Conservation (phyloP, 345 rosid species). For the Camelina neglecta region DNA sequence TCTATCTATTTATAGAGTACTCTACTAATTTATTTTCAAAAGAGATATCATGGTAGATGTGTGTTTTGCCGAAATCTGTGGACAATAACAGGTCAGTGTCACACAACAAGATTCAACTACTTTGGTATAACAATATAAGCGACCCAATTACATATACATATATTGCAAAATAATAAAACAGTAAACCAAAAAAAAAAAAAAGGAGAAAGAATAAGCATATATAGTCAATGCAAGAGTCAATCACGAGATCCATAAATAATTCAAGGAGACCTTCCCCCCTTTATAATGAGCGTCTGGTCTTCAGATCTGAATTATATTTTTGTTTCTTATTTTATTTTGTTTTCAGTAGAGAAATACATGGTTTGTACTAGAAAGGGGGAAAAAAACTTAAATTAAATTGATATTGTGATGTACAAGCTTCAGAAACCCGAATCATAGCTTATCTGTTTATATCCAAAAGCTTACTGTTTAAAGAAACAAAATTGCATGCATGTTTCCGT, state of each 20-base stretch:
- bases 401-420: not conserved
- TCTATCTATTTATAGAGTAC: not conserved
- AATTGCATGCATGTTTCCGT: not conserved
- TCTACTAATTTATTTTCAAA: slow-evolving; percentile 6
- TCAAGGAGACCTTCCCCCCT: slow-evolving; percentile 9
- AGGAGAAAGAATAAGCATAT: not conserved
- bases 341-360: not conserved
- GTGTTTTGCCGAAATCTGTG: slow-evolving; percentile 15
- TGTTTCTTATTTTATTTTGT: not conserved
- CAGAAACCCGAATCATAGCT: not conserved
- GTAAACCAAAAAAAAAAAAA: not conserved
- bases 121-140: not conserved
- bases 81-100: slow-evolving; percentile 25
- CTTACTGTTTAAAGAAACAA: not conserved
- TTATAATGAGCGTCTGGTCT: slow-evolving; percentile 5
- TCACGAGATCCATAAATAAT: slow-evolving; percentile 36
- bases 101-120: not conserved
- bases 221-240: slow-evolving; percentile 32
- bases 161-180: not conserved
- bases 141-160: not conserved
- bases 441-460: not conserved
- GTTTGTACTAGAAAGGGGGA: not conserved
- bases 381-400: not conserved
- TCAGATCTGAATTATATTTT: slow-evolving; percentile 21
- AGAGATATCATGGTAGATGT: slow-evolving; percentile 14